A percentile compares a stretch with the other conserved stretches of the same genome.
phyloP scores from a whole-genome alignment of 495 filamentous ascomycete species.

The Xylaria acuta region DNA sequence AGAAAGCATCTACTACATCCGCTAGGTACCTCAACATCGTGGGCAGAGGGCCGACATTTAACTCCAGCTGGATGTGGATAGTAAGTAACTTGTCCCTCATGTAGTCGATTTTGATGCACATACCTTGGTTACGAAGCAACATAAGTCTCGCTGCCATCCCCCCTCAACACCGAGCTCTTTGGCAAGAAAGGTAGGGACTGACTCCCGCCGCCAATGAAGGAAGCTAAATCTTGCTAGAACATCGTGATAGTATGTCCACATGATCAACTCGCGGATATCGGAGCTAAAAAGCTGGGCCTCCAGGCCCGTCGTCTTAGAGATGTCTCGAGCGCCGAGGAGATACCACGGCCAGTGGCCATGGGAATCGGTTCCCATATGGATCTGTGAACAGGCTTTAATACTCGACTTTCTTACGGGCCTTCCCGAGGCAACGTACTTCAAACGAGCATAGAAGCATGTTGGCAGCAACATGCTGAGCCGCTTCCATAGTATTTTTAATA shows the following conservation, averaged over 20 bases:
- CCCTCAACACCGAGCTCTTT: constrained; percentile 9
- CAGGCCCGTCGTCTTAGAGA: constrained; percentile 35
- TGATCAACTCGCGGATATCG: constrained; percentile 37
- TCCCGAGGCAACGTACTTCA: constrained; percentile 34
- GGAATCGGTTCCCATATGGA: constrained; percentile 20
- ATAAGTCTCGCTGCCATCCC: constrained; percentile 20
- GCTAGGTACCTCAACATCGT: constrained; percentile 13
- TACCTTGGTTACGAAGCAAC: constrained; percentile 13
- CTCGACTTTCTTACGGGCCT: background rate
- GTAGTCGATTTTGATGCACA: background rate
- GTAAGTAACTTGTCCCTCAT: background rate
- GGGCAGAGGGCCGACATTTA: background rate
- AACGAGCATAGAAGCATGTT: constrained; percentile 47
- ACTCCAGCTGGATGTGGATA: background rate
- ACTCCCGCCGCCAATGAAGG: constrained; percentile 38
- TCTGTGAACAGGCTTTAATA: constrained; percentile 5
- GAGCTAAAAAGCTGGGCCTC: constrained; percentile 20
- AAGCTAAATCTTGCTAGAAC: constrained; percentile 43
- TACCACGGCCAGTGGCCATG: constrained; percentile 35
- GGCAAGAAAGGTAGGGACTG: background rate
- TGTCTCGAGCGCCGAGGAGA: constrained; percentile 29
- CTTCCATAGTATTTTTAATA: constrained; percentile 31
- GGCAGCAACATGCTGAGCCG: constrained; percentile 46
- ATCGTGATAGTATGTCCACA: constrained; percentile 49
- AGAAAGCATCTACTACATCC: constrained; percentile 5